Conservation (phyloP, 495 filamentous ascomycete species). For the Thermothielavioides terrestris region DNA sequence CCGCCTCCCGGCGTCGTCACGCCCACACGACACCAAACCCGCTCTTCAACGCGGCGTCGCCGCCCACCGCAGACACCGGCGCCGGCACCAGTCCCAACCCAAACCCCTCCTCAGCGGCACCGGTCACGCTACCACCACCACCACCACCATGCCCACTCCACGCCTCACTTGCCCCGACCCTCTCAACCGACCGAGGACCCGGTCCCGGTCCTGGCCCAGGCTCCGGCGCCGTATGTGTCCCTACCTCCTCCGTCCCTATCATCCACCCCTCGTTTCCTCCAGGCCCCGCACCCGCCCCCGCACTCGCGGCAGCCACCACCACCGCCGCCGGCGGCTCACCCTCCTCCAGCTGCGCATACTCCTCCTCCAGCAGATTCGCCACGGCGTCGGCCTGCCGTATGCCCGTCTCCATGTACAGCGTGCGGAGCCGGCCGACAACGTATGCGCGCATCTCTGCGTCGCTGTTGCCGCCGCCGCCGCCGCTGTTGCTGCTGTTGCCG, state of each 20-base stretch:
- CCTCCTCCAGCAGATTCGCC: conserved; percentile 25
- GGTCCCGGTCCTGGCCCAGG: background rate
- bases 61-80: background rate
- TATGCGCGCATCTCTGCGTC: conserved; percentile 21
- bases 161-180: background rate
- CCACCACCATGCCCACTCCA: conserved; percentile 6
- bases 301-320: background rate
- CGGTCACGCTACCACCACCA: background rate
- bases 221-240: too few relatives aligned
- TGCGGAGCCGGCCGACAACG: conserved; percentile 23
- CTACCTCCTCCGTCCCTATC: too few relatives aligned
- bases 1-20: background rate
- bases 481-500: too few relatives aligned
- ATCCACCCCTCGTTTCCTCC: too few relatives aligned
- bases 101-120: background rate
- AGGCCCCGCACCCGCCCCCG: background rate
- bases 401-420: conserved; percentile 28
- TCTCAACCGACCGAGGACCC: conserved; percentile 6
- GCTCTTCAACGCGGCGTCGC: too few relatives aligned
- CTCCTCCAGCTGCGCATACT: conserved; percentile 14
- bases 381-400: conserved; percentile 28
- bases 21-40: conserved; percentile 10
- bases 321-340: background rate
- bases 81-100: conserved; percentile 8
- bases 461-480: too few relatives aligned